A percentile compares a stretch with the other conserved stretches of the same genome.
Conservation (phyloP, 2,329 filamentous ascomycete genomes). For the Aspergillus felis region DNA sequence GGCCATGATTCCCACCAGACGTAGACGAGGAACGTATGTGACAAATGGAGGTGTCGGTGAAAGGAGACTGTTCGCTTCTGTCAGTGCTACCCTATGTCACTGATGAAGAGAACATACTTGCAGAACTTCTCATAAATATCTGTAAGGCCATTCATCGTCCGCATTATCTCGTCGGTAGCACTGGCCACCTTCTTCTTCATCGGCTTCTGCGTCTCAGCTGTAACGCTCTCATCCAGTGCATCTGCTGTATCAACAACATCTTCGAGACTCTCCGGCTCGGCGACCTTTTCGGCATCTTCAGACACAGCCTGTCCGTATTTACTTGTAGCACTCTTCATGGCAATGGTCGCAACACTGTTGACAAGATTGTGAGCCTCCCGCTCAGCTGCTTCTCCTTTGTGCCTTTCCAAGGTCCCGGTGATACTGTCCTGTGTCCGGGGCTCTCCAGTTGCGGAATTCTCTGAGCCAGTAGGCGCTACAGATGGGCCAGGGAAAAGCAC, state of each 20-base stretch:
- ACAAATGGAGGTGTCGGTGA: conserved; percentile 63
- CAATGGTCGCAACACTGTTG: conserved; percentile 67
- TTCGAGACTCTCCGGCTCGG: conserved; percentile 48
- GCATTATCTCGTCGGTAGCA: conserved; percentile 72
- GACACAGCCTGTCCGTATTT: conserved; percentile 68
- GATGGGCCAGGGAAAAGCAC: conserved; percentile 71
- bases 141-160: conserved; percentile 56
- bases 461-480: conserved; percentile 61
- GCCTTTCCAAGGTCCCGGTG: conserved; percentile 74
- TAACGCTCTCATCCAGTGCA: conserved; percentile 48
- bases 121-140: conserved; percentile 63
- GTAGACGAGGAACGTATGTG: conserved; percentile 49
- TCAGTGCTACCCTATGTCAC: background rate
- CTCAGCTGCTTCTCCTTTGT: conserved; percentile 79
- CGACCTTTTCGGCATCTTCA: conserved; percentile 43
- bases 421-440: conserved; percentile 62
- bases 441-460: conserved; percentile 56
- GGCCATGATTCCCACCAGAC: conserved; percentile 52
- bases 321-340: conserved; percentile 69
- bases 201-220: conserved; percentile 71
- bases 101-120: conserved; percentile 41
- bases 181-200: conserved; percentile 74
- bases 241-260: conserved; percentile 53
- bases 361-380: conserved; percentile 79
- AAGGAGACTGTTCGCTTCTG: conserved; percentile 43